Base-by-base conservation (phyloP, 106 monocot species). In the Phalaenopsis equestris region DNA sequence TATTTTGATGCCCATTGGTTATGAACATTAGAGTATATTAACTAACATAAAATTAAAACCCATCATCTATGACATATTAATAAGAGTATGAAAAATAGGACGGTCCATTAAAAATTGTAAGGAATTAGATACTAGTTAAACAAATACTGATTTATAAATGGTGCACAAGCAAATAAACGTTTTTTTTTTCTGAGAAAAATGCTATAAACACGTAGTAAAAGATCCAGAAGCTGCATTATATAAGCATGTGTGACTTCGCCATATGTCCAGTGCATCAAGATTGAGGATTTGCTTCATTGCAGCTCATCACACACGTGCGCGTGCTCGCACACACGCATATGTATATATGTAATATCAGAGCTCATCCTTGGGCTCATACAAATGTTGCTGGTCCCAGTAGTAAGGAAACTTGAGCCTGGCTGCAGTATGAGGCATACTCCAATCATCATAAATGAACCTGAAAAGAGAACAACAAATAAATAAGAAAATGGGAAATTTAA, bases 401-500 rank as follows among this genome's bases (percentile, higher is more conserved):
- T 87, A 91, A 4, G 91, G 91, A 79, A 78, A 89, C 68, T 85
- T 89, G 73, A 91, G 61, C 73, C 83, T 91, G 67, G 91, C 89
- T 75, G 91, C 91, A 24, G 81, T 84, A 64, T 91, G 91, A 38
- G 85, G 91, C 89, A 91, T 82, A 18, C 55, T 77, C 91, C 91
- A 91, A 70, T 91, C 89, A 75, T 89, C 78, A 56, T 91, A 91
- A 43, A 84, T 82, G 80, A 91, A 91, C 80, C 91, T 91, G 86
- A 52, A 23, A 52, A 52, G 2, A 77, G 19, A 77, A 55, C 74
- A 75, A 3, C 7, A 75, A 74, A 75, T 24, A 21, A 65, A 8
- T 4, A 23, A 65, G 10, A 23, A 65, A 57, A 30, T 30, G 30
- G 30, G 30, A 30, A 30, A 30, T 30, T 30, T 30, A 30, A 30